Base-by-base conservation (phyloP, 768 basidiomycete genomes). In the Amanita pallidorosea region DNA sequence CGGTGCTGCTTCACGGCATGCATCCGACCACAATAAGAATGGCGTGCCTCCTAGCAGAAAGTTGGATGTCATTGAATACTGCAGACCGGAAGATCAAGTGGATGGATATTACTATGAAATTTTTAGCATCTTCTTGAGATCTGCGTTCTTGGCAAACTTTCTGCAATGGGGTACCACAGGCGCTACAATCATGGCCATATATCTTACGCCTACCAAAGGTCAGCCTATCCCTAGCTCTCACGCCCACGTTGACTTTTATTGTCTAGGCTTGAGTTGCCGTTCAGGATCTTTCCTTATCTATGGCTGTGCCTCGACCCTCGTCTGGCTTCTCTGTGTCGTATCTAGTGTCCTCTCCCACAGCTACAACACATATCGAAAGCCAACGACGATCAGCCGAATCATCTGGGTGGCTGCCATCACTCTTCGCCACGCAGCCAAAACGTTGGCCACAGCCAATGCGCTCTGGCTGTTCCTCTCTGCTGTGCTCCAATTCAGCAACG, bases 401-500 rank as follows among this genome's bases (percentile, higher is more conserved):
- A 55, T 62, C 3, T 53, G 57, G 8, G 27, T 9, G 8, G 7
- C 58, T 3, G 61, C 65, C 18, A 60, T 68, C 37, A 4, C 45
- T 17, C 49, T 65, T 4, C 65, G 68, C 9, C 65, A 63, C 6
- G 12, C 62, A 0, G 69, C 63, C 8, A 67, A 67, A 49, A 11
- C 57, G 1, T 17, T 67, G 6, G 68, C 67, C 7, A 45, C 56
- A 2, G 17, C 56, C 17, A 70, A 70, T 42, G 59, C 67, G 0
- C 29, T 65, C 1, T 64, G 65, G 65, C 60, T 68, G 20, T 41
- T 70, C 8, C 44, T 56, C 7, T 41, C 56, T 12, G 65, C 64
- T 38, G 23, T 67, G 5, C 61, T 69, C 43, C 66, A 69, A 47
- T 66, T 69, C 47, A 59, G 59, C 29, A 64, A 57, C 7, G 62